Conservation (phyloP, 257 asterid species). For the Solanum verrucosum region DNA sequence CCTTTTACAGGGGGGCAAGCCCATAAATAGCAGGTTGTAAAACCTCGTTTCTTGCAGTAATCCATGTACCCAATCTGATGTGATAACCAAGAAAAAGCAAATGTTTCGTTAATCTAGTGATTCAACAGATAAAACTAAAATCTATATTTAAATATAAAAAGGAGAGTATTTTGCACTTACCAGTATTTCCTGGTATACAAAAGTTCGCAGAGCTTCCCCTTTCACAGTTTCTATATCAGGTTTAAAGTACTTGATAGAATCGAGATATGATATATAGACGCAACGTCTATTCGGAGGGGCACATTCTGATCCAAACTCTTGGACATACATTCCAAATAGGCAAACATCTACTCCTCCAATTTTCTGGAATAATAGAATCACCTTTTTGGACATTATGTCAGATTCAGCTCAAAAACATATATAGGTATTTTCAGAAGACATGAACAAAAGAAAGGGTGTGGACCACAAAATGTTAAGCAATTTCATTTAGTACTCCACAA, state of each 20-base stretch:
- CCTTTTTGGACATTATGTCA: slow-evolving; percentile 34
- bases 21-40: slow-evolving; percentile 64
- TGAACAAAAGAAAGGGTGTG: not conserved
- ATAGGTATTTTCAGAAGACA: not conserved
- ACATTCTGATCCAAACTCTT: slow-evolving; percentile 76
- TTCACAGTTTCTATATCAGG: slow-evolving; percentile 44
- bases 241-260: slow-evolving; percentile 64
- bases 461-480: not conserved
- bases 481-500: not conserved
- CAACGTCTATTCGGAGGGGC: slow-evolving; percentile 57
- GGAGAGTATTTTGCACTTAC: slow-evolving; percentile 13
- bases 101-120: not conserved
- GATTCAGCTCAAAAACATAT: not conserved
- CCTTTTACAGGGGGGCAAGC: slow-evolving; percentile 73
- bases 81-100: not conserved
- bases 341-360: slow-evolving; percentile 71
- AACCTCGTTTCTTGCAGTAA: slow-evolving; percentile 70
- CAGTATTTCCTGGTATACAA: slow-evolving; percentile 68
- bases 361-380: slow-evolving; percentile 63
- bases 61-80: slow-evolving; percentile 75
- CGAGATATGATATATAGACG: slow-evolving; percentile 67
- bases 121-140: not conserved
- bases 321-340: slow-evolving; percentile 67
- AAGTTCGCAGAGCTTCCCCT: slow-evolving; percentile 71
- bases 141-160: not conserved